These are phyloP conservation scores for Eutrema salsugineum DNA, from an alignment of 441 rosid species.

Conservation along the genomic window DNA sequence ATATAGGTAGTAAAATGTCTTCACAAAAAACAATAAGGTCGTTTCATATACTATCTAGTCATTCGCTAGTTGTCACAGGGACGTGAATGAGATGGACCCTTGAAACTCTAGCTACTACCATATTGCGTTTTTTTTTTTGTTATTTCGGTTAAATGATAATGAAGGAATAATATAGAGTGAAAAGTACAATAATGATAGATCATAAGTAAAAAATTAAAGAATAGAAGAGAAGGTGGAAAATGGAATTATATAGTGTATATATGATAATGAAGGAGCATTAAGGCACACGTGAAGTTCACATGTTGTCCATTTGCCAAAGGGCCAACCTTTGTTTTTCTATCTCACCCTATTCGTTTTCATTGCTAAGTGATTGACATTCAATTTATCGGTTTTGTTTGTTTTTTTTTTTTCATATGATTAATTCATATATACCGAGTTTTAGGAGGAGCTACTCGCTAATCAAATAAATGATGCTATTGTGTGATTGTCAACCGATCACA, in stretches of 20 bases:
- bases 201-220: not conserved
- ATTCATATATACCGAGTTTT: not conserved
- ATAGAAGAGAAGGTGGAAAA: not conserved
- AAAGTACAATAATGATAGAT: not conserved
- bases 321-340: slow-evolving; percentile 12
- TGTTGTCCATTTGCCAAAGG: slow-evolving; percentile 18
- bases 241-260: not conserved
- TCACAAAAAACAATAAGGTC: slow-evolving; percentile 18
- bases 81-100: slow-evolving; percentile 25
- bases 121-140: not conserved
- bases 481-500: not conserved
- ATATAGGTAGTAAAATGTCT: not conserved
- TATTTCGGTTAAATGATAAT: not conserved
- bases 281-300: slow-evolving; percentile 16
- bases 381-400: not conserved
- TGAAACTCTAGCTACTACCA: slow-evolving; percentile 11
- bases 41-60: slow-evolving; percentile 17
- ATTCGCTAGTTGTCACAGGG: slow-evolving; percentile 18
- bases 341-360: not conserved
- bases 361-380: not conserved
- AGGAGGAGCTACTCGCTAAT: not conserved
- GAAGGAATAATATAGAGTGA: not conserved
- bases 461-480: not conserved
- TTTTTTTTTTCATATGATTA: not conserved
- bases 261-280: slow-evolving; percentile 10